Conservation (phyloP, 2,329 filamentous ascomycete species). For the Diaporthe amygdali region DNA sequence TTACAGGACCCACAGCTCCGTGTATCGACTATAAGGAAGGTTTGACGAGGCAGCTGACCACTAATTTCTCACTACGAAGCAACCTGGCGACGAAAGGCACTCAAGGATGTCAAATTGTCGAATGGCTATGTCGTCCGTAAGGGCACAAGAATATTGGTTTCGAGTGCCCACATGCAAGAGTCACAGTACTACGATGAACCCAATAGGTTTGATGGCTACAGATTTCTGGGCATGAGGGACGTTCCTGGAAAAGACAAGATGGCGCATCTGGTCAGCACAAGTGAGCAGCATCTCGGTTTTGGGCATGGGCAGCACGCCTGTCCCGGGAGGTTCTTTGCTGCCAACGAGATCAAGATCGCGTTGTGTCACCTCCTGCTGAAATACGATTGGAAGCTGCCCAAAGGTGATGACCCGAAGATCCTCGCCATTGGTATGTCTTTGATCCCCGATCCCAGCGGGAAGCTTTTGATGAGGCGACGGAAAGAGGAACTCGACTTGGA, state of each 20-base stretch:
- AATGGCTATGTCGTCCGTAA: conserved; percentile 2
- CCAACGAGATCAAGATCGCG: conserved; percentile 36
- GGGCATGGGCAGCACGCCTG: conserved; percentile 40
- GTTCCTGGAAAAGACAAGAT: conserved; percentile 13
- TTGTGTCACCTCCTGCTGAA: conserved; percentile 7
- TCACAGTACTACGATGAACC: conserved; percentile 38
- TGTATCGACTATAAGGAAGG: too few relatives aligned
- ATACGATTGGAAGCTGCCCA: conserved; percentile 15
- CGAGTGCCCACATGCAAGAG: conserved; percentile 28
- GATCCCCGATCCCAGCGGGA: conserved; percentile 9
- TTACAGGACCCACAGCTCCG: neutral
- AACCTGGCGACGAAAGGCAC: conserved; percentile 55
- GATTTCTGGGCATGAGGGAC: conserved; percentile 39
- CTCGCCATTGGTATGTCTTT: conserved; percentile 16
- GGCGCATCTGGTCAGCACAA: neutral
- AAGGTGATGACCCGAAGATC: conserved; percentile 19
- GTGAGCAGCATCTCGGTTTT: conserved; percentile 27
- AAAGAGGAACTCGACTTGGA: conserved; percentile 18
- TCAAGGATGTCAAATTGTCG: conserved; percentile 36
- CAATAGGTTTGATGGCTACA: conserved; percentile 45
- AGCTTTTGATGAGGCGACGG: conserved; percentile 20
- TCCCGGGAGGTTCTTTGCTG: conserved; percentile 40
- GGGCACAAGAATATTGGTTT: neutral
- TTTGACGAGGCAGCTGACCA: neutral
- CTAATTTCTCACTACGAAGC: conserved; percentile 28